Percentiles rank a stretch among this genome's conserved stretches.
Evolutionary conservation across 2,329 filamentous ascomycete genomes (phyloP).

Genomic region (Monosporascus cannonballus): DNA sequence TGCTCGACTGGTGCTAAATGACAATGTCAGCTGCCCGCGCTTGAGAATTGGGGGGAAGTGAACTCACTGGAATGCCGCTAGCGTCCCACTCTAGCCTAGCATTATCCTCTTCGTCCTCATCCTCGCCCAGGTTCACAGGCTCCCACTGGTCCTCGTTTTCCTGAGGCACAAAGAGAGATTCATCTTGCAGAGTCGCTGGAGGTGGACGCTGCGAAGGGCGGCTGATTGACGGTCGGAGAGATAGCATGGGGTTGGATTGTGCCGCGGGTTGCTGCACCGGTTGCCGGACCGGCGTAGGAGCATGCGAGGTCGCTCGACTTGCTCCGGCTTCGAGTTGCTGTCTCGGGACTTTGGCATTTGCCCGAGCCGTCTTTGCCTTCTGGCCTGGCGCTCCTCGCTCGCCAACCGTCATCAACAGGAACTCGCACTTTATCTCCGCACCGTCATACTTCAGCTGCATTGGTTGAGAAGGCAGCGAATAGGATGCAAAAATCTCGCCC

Average conservation of each 20-base stretch:
- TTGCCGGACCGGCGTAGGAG: conserved; percentile 24
- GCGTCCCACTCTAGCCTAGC: conserved; percentile 71
- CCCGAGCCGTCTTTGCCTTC: conserved; percentile 37
- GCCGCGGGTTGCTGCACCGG: conserved; percentile 29
- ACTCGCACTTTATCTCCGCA: conserved; percentile 66
- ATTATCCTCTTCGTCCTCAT: conserved; percentile 58
- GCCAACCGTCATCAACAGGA: conserved; percentile 77
- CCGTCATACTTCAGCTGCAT: conserved; percentile 67
- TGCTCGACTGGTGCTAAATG: conserved; percentile 36
- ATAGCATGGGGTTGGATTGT: conserved; percentile 35
- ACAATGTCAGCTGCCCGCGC: conserved; percentile 9
- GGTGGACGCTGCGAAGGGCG: conserved; percentile 50
- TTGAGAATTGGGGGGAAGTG: neutral
- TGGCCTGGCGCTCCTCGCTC: conserved; percentile 48
- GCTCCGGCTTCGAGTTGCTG: conserved; percentile 42
- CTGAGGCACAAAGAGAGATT: conserved; percentile 64
- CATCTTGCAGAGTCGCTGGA: conserved; percentile 52
- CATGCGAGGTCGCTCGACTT: conserved; percentile 33
- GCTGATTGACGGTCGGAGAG: conserved; percentile 22
- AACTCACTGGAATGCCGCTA: conserved; percentile 54
- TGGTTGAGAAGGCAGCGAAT: conserved; percentile 65
- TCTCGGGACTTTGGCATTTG: conserved; percentile 33
- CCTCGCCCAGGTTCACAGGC: conserved; percentile 53
- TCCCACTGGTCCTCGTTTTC: conserved; percentile 70
- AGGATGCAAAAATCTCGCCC: conserved; percentile 60